Percentiles rank a stretch among this genome's conserved stretches.
phyloP scores from a whole-genome alignment of 257 asterid genomes.

The Capsicum chinense region DNA sequence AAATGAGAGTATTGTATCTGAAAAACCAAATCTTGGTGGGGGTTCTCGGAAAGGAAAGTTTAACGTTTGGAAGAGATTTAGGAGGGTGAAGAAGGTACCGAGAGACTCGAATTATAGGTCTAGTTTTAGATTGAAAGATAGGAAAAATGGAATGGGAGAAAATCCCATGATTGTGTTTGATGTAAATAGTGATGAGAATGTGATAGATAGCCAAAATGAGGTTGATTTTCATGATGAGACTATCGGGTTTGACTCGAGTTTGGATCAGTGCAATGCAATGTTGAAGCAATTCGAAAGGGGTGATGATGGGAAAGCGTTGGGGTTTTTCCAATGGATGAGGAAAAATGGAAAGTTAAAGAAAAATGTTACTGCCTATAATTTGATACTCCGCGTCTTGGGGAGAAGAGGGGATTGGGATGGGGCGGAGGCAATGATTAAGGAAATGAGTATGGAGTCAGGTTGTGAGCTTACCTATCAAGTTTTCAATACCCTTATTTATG shows the following conservation, averaged over 20 bases:
- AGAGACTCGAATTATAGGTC: constrained; percentile 37
- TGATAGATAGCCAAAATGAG: constrained; percentile 36
- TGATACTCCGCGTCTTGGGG: constrained; percentile 74
- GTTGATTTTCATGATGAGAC: constrained; percentile 38
- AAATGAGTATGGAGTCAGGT: constrained; percentile 54
- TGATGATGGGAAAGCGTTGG: constrained; percentile 52
- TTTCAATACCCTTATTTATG: constrained; percentile 78
- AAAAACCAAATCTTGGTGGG: constrained; percentile 36
- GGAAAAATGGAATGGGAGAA: constrained; percentile 37
- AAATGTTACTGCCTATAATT: constrained; percentile 65
- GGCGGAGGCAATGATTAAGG: constrained; percentile 65
- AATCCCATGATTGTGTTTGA: constrained; percentile 26
- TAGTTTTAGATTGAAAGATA: constrained; percentile 32
- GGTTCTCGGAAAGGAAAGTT: constrained; percentile 39
- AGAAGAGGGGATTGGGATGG: constrained; percentile 69
- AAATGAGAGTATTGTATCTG: constrained; percentile 43
- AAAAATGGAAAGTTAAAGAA: constrained; percentile 67
- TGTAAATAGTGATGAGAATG: constrained; percentile 32
- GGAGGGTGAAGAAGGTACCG: constrained; percentile 39
- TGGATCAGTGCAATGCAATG: constrained; percentile 57
- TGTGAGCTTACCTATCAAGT: constrained; percentile 59
- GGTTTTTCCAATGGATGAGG: constrained; percentile 81
- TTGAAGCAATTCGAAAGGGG: constrained; percentile 65
- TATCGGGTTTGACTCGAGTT: constrained; percentile 47
- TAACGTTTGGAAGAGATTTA: constrained; percentile 57